Conservation (phyloP, 108 stramenopile species). For the Pseudonitzschia multiseries region DNA sequence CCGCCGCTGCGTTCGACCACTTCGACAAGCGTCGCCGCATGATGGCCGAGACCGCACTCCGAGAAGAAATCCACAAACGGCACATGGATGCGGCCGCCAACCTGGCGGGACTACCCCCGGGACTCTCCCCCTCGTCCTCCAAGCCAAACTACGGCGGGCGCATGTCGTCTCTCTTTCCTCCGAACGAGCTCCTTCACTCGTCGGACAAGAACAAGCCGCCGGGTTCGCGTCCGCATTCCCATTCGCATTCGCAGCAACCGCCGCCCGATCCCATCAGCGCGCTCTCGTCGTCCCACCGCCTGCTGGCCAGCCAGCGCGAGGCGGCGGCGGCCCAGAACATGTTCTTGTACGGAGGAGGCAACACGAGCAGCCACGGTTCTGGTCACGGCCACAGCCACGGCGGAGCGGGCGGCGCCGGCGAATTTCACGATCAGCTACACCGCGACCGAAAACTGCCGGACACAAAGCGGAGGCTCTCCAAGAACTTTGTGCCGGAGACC, state of each 20-base stretch:
- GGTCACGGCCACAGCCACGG: not conserved
- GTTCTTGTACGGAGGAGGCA: not conserved
- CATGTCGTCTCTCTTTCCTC: not conserved
- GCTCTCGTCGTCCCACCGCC: not conserved
- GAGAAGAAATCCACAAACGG: not conserved
- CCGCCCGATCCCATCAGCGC: not conserved
- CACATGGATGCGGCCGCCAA: not conserved
- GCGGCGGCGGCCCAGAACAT: not conserved
- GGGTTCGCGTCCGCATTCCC: no score
- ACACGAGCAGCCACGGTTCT: not conserved
- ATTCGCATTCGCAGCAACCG: not conserved
- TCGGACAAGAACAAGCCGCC: not conserved
- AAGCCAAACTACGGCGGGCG: not conserved
- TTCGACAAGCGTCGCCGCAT: not conserved
- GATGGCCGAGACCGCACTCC: not conserved
- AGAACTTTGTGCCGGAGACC: conserved; percentile 21
- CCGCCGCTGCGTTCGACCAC: not conserved
- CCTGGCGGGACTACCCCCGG: not conserved
- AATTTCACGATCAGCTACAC: not conserved
- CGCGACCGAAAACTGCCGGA: conserved; percentile 1
- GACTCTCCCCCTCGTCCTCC: no score
- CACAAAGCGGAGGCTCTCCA: conserved; percentile 14
- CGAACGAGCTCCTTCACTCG: not conserved
- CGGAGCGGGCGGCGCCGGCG: not conserved
- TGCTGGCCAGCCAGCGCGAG: conserved; percentile 2